A percentile compares a stretch with the other conserved stretches of the same genome.
phyloP scores from a whole-genome alignment of 495 filamentous ascomycete genomes.

The Tuber magnatum region DNA sequence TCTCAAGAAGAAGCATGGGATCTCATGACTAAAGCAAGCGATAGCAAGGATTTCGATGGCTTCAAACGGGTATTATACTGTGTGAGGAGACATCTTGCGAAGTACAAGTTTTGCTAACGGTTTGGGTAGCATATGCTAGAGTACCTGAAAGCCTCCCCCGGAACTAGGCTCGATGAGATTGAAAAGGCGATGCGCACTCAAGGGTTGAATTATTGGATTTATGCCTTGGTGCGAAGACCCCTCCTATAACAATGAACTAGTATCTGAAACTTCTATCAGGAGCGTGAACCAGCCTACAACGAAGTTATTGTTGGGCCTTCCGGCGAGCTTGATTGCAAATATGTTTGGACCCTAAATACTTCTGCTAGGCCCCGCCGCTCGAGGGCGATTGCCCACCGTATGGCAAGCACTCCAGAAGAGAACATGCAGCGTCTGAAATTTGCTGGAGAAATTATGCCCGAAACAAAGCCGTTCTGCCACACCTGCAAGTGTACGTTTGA shows the following conservation, averaged over 20 bases:
- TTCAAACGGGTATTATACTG: slow-evolving; percentile 55
- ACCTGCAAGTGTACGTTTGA: slow-evolving; percentile 52
- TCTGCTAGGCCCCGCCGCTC: slow-evolving; percentile 57
- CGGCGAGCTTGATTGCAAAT: slow-evolving; percentile 69
- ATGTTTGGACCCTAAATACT: slow-evolving; percentile 63
- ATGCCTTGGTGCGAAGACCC: slow-evolving; percentile 54
- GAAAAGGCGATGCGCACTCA: slow-evolving; percentile 66
- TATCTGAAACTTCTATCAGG: slow-evolving; percentile 42
- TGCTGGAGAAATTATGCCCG: slow-evolving; percentile 55
- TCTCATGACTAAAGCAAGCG: slow-evolving; percentile 55
- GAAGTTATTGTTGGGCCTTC: slow-evolving; percentile 77
- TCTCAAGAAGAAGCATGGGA: slow-evolving; percentile 64
- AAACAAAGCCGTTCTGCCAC: slow-evolving; percentile 52
- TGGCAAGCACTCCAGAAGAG: slow-evolving; percentile 54
- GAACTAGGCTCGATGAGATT: slow-evolving; percentile 60
- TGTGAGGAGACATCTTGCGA: background rate
- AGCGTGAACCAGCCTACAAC: slow-evolving; percentile 51
- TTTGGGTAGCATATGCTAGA: slow-evolving; percentile 51
- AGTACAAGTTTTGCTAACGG: slow-evolving; percentile 24
- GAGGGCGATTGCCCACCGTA: slow-evolving; percentile 47
- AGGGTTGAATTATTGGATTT: slow-evolving; percentile 59
- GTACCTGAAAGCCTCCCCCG: slow-evolving; percentile 66
- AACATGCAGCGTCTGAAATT: slow-evolving; percentile 57
- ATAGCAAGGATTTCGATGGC: slow-evolving; percentile 61
- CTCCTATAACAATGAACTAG: background rate